Conservation (phyloP, 164 flowering plant species). For the Stephania japonica region DNA sequence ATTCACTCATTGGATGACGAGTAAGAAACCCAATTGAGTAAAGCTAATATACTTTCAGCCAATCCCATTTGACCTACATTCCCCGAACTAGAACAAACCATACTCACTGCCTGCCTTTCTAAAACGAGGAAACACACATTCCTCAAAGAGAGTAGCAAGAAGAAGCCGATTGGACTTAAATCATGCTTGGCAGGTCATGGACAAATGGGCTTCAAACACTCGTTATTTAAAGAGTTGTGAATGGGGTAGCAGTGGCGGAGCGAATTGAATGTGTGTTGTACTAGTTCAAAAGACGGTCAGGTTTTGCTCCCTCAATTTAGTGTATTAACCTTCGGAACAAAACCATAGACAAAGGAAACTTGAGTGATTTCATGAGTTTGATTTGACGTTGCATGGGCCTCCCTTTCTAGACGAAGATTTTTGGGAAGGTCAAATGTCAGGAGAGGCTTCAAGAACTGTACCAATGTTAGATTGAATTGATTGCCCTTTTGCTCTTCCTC, state of each 20-base stretch:
- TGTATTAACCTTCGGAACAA: neutral
- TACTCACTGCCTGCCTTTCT: neutral
- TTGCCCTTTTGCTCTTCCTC: no score
- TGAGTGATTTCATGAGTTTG: neutral
- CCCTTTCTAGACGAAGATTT: neutral
- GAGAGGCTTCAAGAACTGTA: no score
- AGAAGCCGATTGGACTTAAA: conserved; percentile 10
- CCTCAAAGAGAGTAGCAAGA: neutral
- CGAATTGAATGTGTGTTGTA: neutral
- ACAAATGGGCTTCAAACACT: neutral
- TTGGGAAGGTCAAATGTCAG: no score
- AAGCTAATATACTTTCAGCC: neutral
- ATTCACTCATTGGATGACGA: neutral
- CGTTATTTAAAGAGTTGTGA: neutral
- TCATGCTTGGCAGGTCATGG: neutral
- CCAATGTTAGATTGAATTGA: no score
- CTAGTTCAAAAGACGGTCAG: neutral
- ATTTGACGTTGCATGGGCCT: conserved; percentile 5
- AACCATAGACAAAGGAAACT: neutral
- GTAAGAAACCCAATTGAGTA: neutral
- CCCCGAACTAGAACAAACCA: neutral
- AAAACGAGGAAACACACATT: conserved; percentile 5
- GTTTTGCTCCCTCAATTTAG: neutral
- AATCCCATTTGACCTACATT: neutral
- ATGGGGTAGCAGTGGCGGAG: neutral